These are phyloP conservation scores for Laguncularia racemosa DNA, from an alignment of 345 rosid species.

Conservation along the genomic window DNA sequence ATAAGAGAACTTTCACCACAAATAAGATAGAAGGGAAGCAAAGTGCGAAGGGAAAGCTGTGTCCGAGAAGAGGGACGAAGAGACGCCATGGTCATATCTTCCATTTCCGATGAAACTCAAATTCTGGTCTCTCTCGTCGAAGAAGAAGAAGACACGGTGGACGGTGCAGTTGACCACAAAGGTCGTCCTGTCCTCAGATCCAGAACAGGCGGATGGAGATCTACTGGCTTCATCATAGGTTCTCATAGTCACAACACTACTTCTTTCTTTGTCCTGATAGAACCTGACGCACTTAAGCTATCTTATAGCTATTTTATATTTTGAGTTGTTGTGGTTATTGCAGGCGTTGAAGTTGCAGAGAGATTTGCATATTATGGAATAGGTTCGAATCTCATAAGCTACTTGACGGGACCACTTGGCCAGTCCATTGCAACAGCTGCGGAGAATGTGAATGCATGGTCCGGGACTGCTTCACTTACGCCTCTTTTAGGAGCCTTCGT, in stretches of 20 bases:
- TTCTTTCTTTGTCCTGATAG: no score
- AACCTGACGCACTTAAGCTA: background rate
- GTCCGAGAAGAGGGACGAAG: no score
- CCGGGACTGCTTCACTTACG: constrained; percentile 40
- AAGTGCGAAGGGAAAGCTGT: no score
- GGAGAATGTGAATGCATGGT: constrained; percentile 48
- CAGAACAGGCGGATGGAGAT: constrained; percentile 38
- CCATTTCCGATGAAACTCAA: no score
- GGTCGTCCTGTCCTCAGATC: constrained; percentile 19
- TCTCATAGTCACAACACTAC: background rate
- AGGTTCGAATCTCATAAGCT: constrained; percentile 41
- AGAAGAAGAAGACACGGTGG: constrained; percentile 6
- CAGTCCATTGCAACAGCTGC: constrained; percentile 58
- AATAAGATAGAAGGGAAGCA: no score
- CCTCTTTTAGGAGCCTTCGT: constrained; percentile 59
- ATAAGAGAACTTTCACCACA: no score
- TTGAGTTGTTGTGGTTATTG: background rate
- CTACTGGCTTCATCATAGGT: constrained; percentile 37
- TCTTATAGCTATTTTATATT: no score
- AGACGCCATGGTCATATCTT: no score
- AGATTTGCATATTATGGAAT: constrained; percentile 44
- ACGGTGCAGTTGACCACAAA: constrained; percentile 20
- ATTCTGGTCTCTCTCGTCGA: no score
- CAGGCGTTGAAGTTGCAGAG: constrained; percentile 45
- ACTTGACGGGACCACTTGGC: constrained; percentile 58